A percentile compares a stretch with the other conserved stretches of the same genome.
Conservation (phyloP, 2,329 filamentous ascomycete genomes). For the Colletotrichum noveboracense region DNA sequence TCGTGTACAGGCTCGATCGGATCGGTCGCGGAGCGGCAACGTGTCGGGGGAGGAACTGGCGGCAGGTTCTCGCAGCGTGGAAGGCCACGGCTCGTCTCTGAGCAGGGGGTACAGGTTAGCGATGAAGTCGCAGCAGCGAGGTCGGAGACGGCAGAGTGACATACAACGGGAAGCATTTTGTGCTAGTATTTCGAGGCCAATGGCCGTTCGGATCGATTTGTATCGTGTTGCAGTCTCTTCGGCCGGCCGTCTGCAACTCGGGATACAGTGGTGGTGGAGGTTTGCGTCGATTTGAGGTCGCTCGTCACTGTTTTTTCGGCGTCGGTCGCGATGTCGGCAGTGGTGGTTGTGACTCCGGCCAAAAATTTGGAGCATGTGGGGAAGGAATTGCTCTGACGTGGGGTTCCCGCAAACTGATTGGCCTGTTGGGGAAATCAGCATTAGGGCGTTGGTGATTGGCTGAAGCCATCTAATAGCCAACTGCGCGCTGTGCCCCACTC, state of each 20-base stretch:
- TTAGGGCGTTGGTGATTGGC: neutral
- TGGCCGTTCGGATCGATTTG: neutral
- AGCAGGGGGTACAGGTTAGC: neutral
- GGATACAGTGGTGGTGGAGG: neutral
- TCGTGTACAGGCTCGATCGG: slow-evolving; percentile 5
- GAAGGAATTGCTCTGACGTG: neutral
- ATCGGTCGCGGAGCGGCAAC: neutral
- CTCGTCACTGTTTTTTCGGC: neutral
- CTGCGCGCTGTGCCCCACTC: neutral
- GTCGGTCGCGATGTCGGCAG: slow-evolving; percentile 9
- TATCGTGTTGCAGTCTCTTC: neutral
- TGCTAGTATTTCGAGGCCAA: neutral
- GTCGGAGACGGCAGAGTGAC: neutral
- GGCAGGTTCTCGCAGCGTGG: slow-evolving; percentile 30
- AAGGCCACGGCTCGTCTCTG: slow-evolving; percentile 34
- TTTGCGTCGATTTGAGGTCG: neutral
- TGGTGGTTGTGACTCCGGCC: neutral
- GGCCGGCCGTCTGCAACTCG: neutral
- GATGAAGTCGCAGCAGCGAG: neutral
- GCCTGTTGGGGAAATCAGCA: neutral
- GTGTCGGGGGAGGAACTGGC: slow-evolving; percentile 55
- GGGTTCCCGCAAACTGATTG: slow-evolving; percentile 2
- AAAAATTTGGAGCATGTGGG: slow-evolving; percentile 15
- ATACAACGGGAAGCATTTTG: slow-evolving; percentile 19
- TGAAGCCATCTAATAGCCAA: neutral